Evolutionary conservation across 306 rosid species (phyloP), one percentile per base, ranked within the genome.

Genomic region (Sechiopsis laciniata): DNA sequence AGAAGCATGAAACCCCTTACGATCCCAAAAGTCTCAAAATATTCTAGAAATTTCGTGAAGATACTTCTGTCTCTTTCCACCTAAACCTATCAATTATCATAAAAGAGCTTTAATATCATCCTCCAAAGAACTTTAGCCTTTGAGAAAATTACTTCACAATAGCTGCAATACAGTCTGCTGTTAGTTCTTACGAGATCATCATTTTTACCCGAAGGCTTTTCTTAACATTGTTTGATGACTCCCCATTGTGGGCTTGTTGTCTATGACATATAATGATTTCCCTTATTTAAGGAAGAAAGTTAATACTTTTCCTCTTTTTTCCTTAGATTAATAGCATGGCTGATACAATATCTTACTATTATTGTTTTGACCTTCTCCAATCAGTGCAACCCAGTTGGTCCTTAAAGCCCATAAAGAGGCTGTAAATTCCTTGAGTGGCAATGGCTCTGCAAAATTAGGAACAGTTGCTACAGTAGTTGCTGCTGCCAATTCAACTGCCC

Each of bases 341-440:
- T 67, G 40, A 45, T 29, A 26, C 17, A 67, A 48, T 10, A 42
- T 72, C 72, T 52, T 70, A 12, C 22, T 78, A 46, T 65, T 66
- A 40, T 61, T 37, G 54, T 51, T 42, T 65, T 74, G 56, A 58
- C 57, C 72, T 32, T 32, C 64, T 46, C 59, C 56, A 55, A 17
- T 67, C 83, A 95, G 97, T 21, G 97, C 99, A 51, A 88, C 97
- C 72, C 97, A 91, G 78, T 81, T 91, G 88, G 99, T 91, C 60
- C 87, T 95, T n/a, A 95, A 87, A 81, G 99, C 99, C 64, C 99
- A 95, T 72, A 91, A 87, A 78, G 99, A 95, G 83, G 99, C 99
- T 71, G 99, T 95, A 70, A 89, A 88, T 87, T 91, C 97, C 73
- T 85, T 91, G 80, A 91, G 99, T 55, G 99, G 99, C 75, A 88